These are phyloP conservation scores for Eucalyptus pauciflora DNA, from an alignment of 345 rosid species.

Conservation along the genomic window DNA sequence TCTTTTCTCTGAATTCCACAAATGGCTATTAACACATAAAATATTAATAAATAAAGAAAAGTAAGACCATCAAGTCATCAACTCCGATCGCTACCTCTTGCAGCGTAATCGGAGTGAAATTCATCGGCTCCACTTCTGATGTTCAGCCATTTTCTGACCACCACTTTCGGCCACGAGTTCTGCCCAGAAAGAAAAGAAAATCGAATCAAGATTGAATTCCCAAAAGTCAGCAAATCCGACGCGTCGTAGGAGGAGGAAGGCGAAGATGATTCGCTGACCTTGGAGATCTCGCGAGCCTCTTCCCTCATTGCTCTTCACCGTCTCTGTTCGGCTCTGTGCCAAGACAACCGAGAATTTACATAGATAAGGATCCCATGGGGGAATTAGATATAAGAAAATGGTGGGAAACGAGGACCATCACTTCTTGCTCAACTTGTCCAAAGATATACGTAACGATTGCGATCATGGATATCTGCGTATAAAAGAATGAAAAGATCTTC, in stretches of 20 bases:
- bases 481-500: neutral
- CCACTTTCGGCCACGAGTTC: constrained; percentile 71
- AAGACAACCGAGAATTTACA: neutral
- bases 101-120: constrained; percentile 59
- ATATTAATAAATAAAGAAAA: neutral
- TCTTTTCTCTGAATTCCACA: constrained; percentile 4
- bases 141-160: constrained; percentile 80
- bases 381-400: neutral
- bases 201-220: neutral
- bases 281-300: constrained; percentile 38
- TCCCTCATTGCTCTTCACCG: constrained; percentile 18
- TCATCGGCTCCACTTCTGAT: constrained; percentile 54
- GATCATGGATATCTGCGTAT: neutral
- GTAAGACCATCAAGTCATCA: neutral
- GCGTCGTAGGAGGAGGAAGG: neutral
- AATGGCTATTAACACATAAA: neutral
- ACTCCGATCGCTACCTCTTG: constrained; percentile 24
- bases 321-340: neutral
- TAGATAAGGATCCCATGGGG: neutral
- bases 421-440: neutral
- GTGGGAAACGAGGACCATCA: neutral
- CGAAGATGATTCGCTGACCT: constrained; percentile 19
- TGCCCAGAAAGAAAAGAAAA: neutral
- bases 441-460: neutral
- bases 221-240: neutral